Base-by-base conservation (phyloP, 2,329 filamentous ascomycete genomes). In the Boeremia exigua region DNA sequence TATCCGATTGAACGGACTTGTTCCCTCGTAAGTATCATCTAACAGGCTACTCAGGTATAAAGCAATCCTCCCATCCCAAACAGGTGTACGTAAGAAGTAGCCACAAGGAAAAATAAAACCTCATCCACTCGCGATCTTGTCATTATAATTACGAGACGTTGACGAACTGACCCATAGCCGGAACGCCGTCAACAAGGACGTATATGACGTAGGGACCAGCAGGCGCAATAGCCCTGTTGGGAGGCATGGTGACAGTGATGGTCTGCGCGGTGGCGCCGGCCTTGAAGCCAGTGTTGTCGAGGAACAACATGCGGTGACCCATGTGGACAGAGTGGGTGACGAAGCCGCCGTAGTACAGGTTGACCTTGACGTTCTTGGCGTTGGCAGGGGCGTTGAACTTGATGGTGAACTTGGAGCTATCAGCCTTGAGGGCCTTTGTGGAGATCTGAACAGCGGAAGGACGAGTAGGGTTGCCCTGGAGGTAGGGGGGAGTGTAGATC, bases 301-400 rank as follows among this genome's bases (percentile, higher is more conserved):
- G 74, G 62, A 80, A 79, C 36, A 82, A 54, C 80, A 86, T 83
- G 10, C 84, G 80, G 60, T 86, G 83, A 38, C 83, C 83, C 85
- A 87, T 87, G 66, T 87, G 84, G 17, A 87, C 66, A 1, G 79
- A 81, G 69, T 87, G 85, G 32, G 85, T 87, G 37, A 86, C 81
- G 61, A 84, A 87, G 6, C 85, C 85, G 38, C 82, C 82, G 62
- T 86, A 80, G 69, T 86, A 85, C 17, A 87, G 77, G 3, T 76
- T 74, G 15, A 86, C 77, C 65, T 82, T 81, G 48, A 82, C 74
- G 2, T 64, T 68, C 60, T 80, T 75, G 2, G 79, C 76, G 38
- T 71, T 74, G 34, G 73, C 60, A 15, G 78, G 78, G 12, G 74
- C 74, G 11, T 66, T 79, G 68, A 86, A 85, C 6, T 67, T 73